Conservation (phyloP, 1,284 basidiomycete species). For the Tilletia walkeri region DNA sequence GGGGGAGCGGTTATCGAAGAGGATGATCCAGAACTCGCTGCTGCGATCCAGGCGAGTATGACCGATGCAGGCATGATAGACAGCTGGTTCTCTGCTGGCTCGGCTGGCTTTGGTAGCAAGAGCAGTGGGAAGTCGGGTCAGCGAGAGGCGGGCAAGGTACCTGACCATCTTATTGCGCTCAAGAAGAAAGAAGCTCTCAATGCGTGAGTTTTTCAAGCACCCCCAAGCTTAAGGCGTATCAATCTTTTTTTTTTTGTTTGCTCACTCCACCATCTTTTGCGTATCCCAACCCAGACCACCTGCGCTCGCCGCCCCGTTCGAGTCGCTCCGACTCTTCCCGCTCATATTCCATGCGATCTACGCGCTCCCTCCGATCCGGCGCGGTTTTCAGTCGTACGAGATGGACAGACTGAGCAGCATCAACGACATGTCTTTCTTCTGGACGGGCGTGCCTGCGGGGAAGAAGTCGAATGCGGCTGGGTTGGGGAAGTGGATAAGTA, state of each 20-base stretch:
- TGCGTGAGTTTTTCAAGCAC: background rate
- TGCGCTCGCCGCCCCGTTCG: slow-evolving; percentile 9
- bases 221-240: too few relatives aligned
- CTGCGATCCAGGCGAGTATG: slow-evolving; percentile 13
- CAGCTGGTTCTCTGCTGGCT: slow-evolving; percentile 2
- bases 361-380: background rate
- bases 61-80: slow-evolving; percentile 7
- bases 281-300: background rate
- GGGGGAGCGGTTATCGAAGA: background rate
- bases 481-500: slow-evolving; percentile 3
- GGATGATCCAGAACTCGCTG: slow-evolving; percentile 1
- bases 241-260: too few relatives aligned
- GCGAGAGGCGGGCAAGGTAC: background rate
- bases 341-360: slow-evolving; percentile 6
- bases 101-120: background rate
- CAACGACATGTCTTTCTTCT: slow-evolving; percentile 7
- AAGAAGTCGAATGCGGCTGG: background rate
- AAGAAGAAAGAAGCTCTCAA: background rate
- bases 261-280: too few relatives aligned
- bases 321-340: background rate
- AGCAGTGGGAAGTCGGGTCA: background rate
- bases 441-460: slow-evolving; percentile 1
- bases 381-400: slow-evolving; percentile 11
- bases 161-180: background rate
- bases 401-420: background rate